A percentile compares a stretch with the other conserved stretches of the same genome.
Conservation (phyloP, 345 rosid genomes). For the Ceriops tagal region DNA sequence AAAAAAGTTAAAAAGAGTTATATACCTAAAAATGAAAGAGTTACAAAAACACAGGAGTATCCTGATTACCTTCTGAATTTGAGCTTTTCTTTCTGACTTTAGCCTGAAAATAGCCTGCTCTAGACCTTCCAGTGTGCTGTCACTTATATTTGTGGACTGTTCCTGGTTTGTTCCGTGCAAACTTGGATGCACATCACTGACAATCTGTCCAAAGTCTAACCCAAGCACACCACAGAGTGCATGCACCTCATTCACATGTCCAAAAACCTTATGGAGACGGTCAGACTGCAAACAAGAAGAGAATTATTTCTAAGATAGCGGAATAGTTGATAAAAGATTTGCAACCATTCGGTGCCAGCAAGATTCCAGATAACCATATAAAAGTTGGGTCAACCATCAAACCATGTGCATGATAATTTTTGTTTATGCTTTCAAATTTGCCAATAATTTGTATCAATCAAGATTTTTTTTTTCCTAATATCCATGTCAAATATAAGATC, state of each 20-base stretch:
- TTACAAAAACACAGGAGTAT: not conserved
- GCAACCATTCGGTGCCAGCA: not conserved
- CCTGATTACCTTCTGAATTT: constrained; percentile 64
- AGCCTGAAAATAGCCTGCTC: constrained; percentile 62
- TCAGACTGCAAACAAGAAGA: constrained; percentile 61
- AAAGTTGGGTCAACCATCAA: not conserved
- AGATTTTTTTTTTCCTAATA: too few relatives aligned
- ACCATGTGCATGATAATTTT: not conserved
- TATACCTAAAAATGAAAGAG: constrained; percentile 6
- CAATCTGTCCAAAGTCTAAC: constrained; percentile 72
- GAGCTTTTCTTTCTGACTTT: constrained; percentile 62
- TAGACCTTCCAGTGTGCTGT: constrained; percentile 72
- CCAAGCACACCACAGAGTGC: constrained; percentile 80
- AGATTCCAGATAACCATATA: not conserved
- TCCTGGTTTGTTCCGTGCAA: constrained; percentile 61
- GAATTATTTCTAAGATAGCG: not conserved
- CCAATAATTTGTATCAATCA: too few relatives aligned
- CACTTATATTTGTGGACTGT: constrained; percentile 79
- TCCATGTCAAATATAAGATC: too few relatives aligned
- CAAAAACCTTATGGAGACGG: constrained; percentile 79
- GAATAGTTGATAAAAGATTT: not conserved
- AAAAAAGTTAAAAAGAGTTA: constrained; percentile 5
- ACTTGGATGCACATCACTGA: constrained; percentile 90
- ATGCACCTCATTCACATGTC: constrained; percentile 76
- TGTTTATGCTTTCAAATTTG: too few relatives aligned